A percentile compares a stretch with the other conserved stretches of the same genome.
Evolutionary conservation across 2,329 filamentous ascomycete genomes (phyloP).

Genomic region (Xylariaceae sp.): DNA sequence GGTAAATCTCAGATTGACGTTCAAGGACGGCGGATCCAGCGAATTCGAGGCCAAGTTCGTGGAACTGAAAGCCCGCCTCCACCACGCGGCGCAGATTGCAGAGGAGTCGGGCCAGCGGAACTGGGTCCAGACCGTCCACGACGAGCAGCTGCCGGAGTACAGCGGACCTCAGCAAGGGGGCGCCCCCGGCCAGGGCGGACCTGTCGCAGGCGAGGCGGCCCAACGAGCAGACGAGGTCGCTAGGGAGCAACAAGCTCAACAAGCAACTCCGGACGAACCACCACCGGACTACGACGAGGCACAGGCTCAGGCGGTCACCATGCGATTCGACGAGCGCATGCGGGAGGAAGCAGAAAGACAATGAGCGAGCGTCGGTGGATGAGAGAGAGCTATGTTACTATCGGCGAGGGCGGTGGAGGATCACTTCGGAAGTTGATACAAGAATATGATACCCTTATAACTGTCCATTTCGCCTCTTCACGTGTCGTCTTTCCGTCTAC

Average conservation of each 20-base stretch:
- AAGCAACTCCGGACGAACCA: constrained; percentile 66
- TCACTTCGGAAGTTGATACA: constrained; percentile 12
- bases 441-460: constrained; percentile 28
- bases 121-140: constrained; percentile 60
- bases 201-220: constrained; percentile 29
- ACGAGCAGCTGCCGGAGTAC: constrained; percentile 89
- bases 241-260: constrained; percentile 33
- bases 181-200: constrained; percentile 16
- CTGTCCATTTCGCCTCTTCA: neutral
- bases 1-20: constrained; percentile 82
- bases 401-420: constrained; percentile 8
- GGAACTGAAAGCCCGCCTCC: constrained; percentile 78
- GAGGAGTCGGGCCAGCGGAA: constrained; percentile 66
- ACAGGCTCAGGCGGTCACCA: constrained; percentile 69
- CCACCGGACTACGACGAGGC: constrained; percentile 92
- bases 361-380: constrained; percentile 35
- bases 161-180: constrained; percentile 57
- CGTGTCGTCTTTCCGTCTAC: neutral
- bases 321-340: constrained; percentile 68
- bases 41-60: constrained; percentile 86
- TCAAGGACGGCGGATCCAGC: constrained; percentile 93
- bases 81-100: constrained; percentile 77
- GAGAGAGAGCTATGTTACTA: constrained; percentile 12
- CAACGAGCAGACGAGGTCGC: constrained; percentile 30
- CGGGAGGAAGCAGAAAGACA: constrained; percentile 72